These are phyloP conservation scores for Ophiostoma pallidulum DNA, from an alignment of 2,329 filamentous ascomycete genomes.

Conservation along the genomic window DNA sequence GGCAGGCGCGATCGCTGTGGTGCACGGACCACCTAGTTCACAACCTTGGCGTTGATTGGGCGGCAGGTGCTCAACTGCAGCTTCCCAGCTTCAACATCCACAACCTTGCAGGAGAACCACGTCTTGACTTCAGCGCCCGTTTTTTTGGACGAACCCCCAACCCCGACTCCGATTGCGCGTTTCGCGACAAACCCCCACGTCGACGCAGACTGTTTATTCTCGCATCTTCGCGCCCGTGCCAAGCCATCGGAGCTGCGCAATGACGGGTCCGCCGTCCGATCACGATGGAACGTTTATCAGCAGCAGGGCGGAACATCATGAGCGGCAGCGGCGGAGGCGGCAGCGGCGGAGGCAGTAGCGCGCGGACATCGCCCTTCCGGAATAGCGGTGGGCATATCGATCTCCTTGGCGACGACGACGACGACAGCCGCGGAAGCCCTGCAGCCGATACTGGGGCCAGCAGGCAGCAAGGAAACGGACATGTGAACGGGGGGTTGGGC, in stretches of 20 bases:
- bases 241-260: constrained; percentile 4
- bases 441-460: neutral
- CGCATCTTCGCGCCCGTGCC: neutral
- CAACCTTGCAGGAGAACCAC: too few species aligned
- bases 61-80: too few species aligned
- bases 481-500: neutral
- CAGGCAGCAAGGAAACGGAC: neutral
- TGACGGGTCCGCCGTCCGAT: constrained; percentile 8
- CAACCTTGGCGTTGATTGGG: too few species aligned
- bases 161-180: too few species aligned
- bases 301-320: constrained; percentile 10
- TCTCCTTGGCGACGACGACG: constrained; percentile 28
- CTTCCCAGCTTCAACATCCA: too few species aligned
- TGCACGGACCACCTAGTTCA: too few species aligned
- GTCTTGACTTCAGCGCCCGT: too few species aligned
- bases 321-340: constrained; percentile 22
- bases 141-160: too few species aligned
- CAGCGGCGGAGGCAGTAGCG: neutral
- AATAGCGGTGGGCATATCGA: constrained; percentile 36
- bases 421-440: constrained; percentile 22
- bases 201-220: too few species aligned
- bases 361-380: neutral
- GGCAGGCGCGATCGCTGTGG: too few species aligned
- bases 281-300: constrained; percentile 11
- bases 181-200: too few species aligned